A percentile compares a stretch with the other conserved stretches of the same genome.
Conservation (phyloP, 768 basidiomycete species). For the Trametes elegans region DNA sequence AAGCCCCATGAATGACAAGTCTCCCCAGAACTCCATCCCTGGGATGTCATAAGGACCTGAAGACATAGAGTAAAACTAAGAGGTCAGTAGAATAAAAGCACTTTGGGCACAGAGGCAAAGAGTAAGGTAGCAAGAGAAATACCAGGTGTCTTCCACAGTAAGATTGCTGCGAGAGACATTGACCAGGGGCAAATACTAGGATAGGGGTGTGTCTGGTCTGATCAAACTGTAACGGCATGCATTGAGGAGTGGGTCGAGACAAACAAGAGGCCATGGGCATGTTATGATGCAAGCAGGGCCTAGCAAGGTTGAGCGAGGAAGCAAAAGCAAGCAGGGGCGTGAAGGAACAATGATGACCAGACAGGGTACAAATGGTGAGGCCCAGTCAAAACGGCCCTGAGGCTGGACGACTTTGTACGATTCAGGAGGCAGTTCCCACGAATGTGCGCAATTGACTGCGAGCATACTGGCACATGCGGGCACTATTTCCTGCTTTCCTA, state of each 20-base stretch:
- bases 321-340: neutral
- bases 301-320: neutral
- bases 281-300: too few relatives aligned
- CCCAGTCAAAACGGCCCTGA: too few relatives aligned
- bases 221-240: neutral
- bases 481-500: too few relatives aligned
- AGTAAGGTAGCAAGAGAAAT: neutral
- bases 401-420: too few relatives aligned
- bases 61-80: neutral
- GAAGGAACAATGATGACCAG: neutral
- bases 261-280: too few relatives aligned
- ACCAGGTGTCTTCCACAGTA: neutral
- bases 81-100: neutral
- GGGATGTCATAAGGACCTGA: neutral
- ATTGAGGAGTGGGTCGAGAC: neutral
- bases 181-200: neutral
- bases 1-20: neutral
- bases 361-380: neutral
- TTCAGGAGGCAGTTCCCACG: too few relatives aligned
- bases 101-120: neutral
- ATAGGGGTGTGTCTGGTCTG: neutral
- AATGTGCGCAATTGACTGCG: too few relatives aligned
- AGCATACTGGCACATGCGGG: too few relatives aligned
- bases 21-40: neutral
- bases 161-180: neutral